A percentile compares a stretch with the other conserved stretches of the same genome.
Conservation (phyloP, 768 basidiomycete genomes). For the Xerocomus potaroensis region DNA sequence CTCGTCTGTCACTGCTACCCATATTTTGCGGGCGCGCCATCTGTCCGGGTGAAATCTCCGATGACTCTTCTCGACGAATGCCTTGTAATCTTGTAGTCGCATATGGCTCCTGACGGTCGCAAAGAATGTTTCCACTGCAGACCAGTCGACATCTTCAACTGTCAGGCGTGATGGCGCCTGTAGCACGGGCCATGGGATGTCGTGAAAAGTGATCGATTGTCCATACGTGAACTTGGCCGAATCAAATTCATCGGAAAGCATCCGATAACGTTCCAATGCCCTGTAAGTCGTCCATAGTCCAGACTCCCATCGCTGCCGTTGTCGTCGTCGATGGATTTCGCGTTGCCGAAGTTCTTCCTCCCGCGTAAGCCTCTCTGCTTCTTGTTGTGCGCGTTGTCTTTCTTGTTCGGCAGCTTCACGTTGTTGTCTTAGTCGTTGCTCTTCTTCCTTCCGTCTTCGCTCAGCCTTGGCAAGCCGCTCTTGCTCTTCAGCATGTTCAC, state of each 20-base stretch:
- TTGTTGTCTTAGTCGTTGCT: constrained; percentile 19
- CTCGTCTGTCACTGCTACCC: constrained; percentile 55
- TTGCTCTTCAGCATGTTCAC: constrained; percentile 43
- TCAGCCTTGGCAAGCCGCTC: constrained; percentile 35
- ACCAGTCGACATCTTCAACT: constrained; percentile 67
- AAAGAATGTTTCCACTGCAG: constrained; percentile 70
- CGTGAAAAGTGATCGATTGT: constrained; percentile 52
- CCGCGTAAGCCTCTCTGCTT: constrained; percentile 28
- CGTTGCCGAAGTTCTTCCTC: constrained; percentile 38
- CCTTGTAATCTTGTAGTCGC: constrained; percentile 58
- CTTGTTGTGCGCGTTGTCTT: constrained; percentile 18
- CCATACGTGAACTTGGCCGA: constrained; percentile 48
- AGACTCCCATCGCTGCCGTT: constrained; percentile 50
- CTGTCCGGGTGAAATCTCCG: constrained; percentile 77
- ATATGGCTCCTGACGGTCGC: constrained; percentile 45
- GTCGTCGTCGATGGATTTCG: constrained; percentile 40
- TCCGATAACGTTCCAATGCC: constrained; percentile 68
- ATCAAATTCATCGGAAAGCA: constrained; percentile 62
- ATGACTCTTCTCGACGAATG: constrained; percentile 65
- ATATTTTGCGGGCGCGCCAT: constrained; percentile 66
- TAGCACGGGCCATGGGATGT: constrained; percentile 76
- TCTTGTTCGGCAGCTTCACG: constrained; percentile 26
- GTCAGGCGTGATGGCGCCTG: constrained; percentile 47
- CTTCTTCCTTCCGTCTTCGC: constrained; percentile 30
- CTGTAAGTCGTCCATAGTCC: constrained; percentile 61